These are phyloP conservation scores for Gossypium davidsonii DNA, from an alignment of 441 rosid genomes.

Conservation along the genomic window DNA sequence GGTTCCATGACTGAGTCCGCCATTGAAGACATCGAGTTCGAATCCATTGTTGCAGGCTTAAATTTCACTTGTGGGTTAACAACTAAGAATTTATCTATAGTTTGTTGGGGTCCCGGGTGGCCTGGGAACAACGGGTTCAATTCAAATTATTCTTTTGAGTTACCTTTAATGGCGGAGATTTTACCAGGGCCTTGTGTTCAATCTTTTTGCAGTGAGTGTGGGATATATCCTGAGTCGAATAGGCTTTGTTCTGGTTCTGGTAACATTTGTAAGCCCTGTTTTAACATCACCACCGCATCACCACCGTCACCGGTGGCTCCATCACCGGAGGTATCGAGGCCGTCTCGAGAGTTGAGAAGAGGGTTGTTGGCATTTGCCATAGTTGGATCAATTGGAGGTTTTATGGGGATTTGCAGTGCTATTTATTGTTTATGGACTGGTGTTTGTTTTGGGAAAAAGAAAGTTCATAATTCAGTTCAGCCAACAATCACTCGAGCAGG, in stretches of 20 bases:
- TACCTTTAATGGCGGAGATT: constrained; percentile 33
- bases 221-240: constrained; percentile 42
- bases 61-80: constrained; percentile 64
- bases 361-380: constrained; percentile 57
- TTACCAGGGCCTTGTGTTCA: constrained; percentile 76
- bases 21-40: constrained; percentile 34
- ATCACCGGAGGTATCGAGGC: not conserved
- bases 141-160: not conserved
- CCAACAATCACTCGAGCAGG: constrained; percentile 56
- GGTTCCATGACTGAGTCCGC: constrained; percentile 38
- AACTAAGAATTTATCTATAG: constrained; percentile 36
- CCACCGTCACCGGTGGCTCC: constrained; percentile 7
- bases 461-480: constrained; percentile 57
- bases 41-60: constrained; percentile 58
- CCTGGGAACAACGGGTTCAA: constrained; percentile 10
- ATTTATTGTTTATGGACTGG: constrained; percentile 72
- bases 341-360: constrained; percentile 34
- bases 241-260: constrained; percentile 54
- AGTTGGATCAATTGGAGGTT: constrained; percentile 60
- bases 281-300: constrained; percentile 6
- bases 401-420: constrained; percentile 49
- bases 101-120: constrained; percentile 78
- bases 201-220: constrained; percentile 40
- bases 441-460: constrained; percentile 49
- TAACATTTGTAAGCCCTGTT: constrained; percentile 47